Percentiles rank a stretch among this genome's conserved stretches.
phyloP scores from a whole-genome alignment of 108 stramenopile genomes.

The Cyclotella baltica region DNA sequence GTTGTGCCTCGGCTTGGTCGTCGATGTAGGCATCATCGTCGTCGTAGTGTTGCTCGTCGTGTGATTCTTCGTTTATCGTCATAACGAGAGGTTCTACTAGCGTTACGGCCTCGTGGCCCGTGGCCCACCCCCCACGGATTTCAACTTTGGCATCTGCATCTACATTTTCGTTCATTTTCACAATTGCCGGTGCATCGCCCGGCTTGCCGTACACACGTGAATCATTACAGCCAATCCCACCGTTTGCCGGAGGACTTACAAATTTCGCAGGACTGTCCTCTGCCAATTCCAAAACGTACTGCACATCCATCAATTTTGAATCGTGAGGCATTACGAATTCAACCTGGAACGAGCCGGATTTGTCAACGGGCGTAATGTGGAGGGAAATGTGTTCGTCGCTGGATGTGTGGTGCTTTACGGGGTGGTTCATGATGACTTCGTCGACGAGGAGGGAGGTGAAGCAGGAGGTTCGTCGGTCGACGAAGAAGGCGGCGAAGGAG shows the following conservation, averaged over 20 bases:
- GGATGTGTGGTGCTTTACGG: slow-evolving; percentile 50
- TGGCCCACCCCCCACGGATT: slow-evolving; percentile 81
- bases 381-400: slow-evolving; percentile 58
- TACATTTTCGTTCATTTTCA: slow-evolving; percentile 41
- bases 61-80: slow-evolving; percentile 13
- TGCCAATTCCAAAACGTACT: slow-evolving; percentile 67
- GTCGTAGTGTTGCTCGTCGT: background rate
- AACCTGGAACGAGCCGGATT: slow-evolving; percentile 17
- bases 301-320: slow-evolving; percentile 46
- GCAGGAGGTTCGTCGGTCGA: slow-evolving; percentile 44
- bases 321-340: slow-evolving; percentile 53
- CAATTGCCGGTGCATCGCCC: background rate
- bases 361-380: slow-evolving; percentile 31
- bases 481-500: slow-evolving; percentile 50
- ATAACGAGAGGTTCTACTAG: slow-evolving; percentile 58
- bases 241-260: slow-evolving; percentile 9
- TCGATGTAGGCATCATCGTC: slow-evolving; percentile 28
- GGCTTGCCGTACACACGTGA: slow-evolving; percentile 27
- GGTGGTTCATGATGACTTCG: slow-evolving; percentile 81
- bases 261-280: slow-evolving; percentile 45
- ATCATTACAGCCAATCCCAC: slow-evolving; percentile 47
- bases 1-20: slow-evolving; percentile 26
- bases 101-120: slow-evolving; percentile 76
- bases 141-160: slow-evolving; percentile 28
- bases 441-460: slow-evolving; percentile 57